Evolutionary conservation across 1,284 basidiomycete species (phyloP).

Genomic region (Coriolopsis trogii): DNA sequence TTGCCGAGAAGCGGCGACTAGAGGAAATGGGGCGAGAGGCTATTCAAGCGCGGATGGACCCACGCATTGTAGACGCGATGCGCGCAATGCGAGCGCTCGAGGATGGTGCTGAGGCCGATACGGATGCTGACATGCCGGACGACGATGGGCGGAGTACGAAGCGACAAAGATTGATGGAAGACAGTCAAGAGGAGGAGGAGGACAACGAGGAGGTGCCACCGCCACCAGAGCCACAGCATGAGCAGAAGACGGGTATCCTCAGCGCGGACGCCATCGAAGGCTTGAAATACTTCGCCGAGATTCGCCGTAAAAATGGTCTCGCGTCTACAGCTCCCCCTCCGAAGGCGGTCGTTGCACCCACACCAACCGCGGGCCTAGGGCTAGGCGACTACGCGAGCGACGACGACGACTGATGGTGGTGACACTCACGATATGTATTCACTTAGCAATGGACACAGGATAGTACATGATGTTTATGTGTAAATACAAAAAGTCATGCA

Average conservation of each 20-base stretch:
- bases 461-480: conserved; percentile 6
- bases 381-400: conserved; percentile 79
- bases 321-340: conserved; percentile 27
- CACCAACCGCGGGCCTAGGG: conserved; percentile 49
- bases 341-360: conserved; percentile 33
- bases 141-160: conserved; percentile 36
- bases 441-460: conserved; percentile 22
- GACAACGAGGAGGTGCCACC: conserved; percentile 34
- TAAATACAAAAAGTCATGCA: conserved; percentile 1
- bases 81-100: conserved; percentile 81
- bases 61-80: conserved; percentile 85
- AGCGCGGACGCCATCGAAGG: conserved; percentile 83
- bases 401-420: conserved; percentile 51
- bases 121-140: conserved; percentile 39
- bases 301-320: conserved; percentile 60
- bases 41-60: conserved; percentile 83
- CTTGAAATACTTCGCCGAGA: conserved; percentile 84
- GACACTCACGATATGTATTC: conserved; percentile 13
- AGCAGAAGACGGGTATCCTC: conserved; percentile 56
- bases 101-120: conserved; percentile 68
- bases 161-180: conserved; percentile 39
- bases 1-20: conserved; percentile 80
- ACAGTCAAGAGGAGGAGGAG: conserved; percentile 39
- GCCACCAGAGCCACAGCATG: conserved; percentile 28
- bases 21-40: conserved; percentile 84